Base-by-base conservation (phyloP, 176 grass and related monocot species). In the Canna indica region DNA sequence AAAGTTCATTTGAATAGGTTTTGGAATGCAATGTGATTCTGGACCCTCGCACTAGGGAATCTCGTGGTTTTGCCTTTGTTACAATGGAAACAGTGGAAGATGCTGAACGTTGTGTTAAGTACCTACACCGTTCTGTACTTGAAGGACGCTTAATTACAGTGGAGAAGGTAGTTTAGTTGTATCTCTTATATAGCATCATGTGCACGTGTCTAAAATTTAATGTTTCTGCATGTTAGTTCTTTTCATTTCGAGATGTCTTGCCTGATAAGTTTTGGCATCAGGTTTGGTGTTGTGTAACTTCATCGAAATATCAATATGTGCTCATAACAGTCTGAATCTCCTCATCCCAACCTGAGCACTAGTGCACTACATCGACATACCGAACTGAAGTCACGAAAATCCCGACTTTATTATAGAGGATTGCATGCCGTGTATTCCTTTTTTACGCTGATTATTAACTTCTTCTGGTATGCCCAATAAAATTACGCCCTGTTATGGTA, bases 31-130 rank as follows among this genome's bases (percentile, higher is more conserved):
- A 90, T 78, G 88, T 94, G 39, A 90, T 99, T 68, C 28, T 82
- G 35, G 95, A 99, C 78, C 90, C 95, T 77, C 84, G 95, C 25
- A 72, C 87, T 3, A 93, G 85, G 69, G 95, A 99, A 75, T 90
- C 95, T 29, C 95, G 95, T 71, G 95, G 95, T 8, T 99, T 99
- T 84, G 95, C 84, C 5, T 99, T 99, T 48, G 95, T 99, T 22
- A 88, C 82, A 26, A 99, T 99, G 95, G 89, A 84, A 56, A 82
- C 82, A 33, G 77, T 81, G 60, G 95, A 94, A 13, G 95, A 84
- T 35, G 95, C 95, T 38, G 81, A 82, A 31, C 80, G 87, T 66
- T 90, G 84, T 73, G 79, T 94, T 64, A 94, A 94, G 67, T 86
- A 99, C 64, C 74, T 99, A 32, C 80, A 94, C 50, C 89, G 76